A percentile compares a stretch with the other conserved stretches of the same genome.
Conservation (phyloP, 2,329 filamentous ascomycete genomes). For the Aspergillus calidoustus region DNA sequence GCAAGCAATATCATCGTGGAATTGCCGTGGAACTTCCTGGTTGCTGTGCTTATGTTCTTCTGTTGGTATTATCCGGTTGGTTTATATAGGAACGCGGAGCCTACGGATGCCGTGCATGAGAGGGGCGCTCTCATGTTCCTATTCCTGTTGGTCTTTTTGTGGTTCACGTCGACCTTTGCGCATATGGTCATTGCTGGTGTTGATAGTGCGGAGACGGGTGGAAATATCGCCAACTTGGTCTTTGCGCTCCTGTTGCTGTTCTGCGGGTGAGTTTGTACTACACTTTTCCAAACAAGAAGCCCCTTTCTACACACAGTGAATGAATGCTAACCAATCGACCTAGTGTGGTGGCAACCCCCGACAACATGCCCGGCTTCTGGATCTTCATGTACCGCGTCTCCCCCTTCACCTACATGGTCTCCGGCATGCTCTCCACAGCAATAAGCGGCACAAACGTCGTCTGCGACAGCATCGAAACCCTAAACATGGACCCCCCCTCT, state of each 20-base stretch:
- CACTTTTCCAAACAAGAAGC: no score
- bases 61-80: slow-evolving; percentile 71
- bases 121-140: slow-evolving; percentile 70
- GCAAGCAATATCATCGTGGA: slow-evolving; percentile 73
- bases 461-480: slow-evolving; percentile 38
- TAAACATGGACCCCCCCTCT: slow-evolving; percentile 54
- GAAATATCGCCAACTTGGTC: slow-evolving; percentile 65
- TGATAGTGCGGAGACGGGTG: slow-evolving; percentile 70
- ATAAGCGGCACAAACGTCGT: slow-evolving; percentile 35
- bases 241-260: slow-evolving; percentile 65
- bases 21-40: slow-evolving; percentile 67
- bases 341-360: slow-evolving; percentile 56
- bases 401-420: slow-evolving; percentile 68
- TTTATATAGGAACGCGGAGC: slow-evolving; percentile 48
- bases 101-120: slow-evolving; percentile 47
- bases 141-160: slow-evolving; percentile 67
- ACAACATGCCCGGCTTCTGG: slow-evolving; percentile 71
- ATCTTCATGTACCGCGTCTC: slow-evolving; percentile 75
- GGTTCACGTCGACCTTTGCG: slow-evolving; percentile 74
- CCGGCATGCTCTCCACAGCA: slow-evolving; percentile 48
- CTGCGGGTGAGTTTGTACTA: slow-evolving; percentile 46
- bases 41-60: slow-evolving; percentile 65
- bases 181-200: slow-evolving; percentile 75
- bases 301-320: neutral
- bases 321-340: neutral